Percentiles rank a stretch among this genome's conserved stretches.
Conservation (phyloP, 2,329 filamentous ascomycete genomes). For the Ascocoryne sarcoides region DNA sequence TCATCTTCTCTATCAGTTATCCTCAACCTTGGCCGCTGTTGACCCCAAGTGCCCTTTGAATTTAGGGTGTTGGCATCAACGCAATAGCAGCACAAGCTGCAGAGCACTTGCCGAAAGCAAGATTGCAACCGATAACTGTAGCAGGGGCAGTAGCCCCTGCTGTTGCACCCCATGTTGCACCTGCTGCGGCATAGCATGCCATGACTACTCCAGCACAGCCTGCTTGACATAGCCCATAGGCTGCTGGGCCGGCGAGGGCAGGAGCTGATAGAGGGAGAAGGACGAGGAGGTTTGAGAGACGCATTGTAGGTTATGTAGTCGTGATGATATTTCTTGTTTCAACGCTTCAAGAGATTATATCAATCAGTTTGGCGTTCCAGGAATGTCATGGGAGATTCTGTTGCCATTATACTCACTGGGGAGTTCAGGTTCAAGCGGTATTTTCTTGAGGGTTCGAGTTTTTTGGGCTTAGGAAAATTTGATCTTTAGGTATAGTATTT, state of each 20-base stretch:
- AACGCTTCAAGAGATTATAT: too few species aligned
- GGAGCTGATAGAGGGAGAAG: slow-evolving; percentile 2
- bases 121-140: slow-evolving; percentile 36
- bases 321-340: too few species aligned
- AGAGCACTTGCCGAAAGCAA: slow-evolving; percentile 36
- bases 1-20: background rate
- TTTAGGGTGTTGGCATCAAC: slow-evolving; percentile 29
- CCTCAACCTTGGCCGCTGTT: background rate
- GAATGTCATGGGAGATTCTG: too few species aligned
- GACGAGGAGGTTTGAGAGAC: slow-evolving; percentile 1
- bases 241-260: slow-evolving; percentile 26
- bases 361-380: too few species aligned
- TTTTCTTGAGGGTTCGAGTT: too few species aligned
- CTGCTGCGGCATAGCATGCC: slow-evolving; percentile 38
- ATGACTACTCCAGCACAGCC: slow-evolving; percentile 37
- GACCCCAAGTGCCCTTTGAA: background rate
- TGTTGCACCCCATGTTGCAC: slow-evolving; percentile 35
- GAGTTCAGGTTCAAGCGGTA: too few species aligned
- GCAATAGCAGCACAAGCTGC: slow-evolving; percentile 34
- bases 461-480: too few species aligned
- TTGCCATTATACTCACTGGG: too few species aligned
- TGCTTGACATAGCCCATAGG: slow-evolving; percentile 39
- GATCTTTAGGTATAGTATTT: too few species aligned
- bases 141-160: slow-evolving; percentile 32
- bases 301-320: background rate